Evolutionary conservation across 2,329 filamentous ascomycete species (phyloP).

Genomic region (Calycina herbarum): DNA sequence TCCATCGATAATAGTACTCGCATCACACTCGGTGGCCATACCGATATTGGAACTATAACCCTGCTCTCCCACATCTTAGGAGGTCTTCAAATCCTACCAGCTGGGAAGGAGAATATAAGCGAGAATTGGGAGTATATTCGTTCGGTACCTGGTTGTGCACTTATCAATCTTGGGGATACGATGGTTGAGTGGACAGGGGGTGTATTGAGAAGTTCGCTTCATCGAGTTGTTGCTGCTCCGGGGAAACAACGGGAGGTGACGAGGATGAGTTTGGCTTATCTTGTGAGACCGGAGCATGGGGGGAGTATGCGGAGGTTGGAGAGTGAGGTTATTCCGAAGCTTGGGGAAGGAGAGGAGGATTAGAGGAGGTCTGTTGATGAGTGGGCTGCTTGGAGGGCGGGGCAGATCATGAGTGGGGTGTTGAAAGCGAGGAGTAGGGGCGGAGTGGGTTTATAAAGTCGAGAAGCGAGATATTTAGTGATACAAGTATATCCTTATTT

Average conservation of each 20-base stretch:
- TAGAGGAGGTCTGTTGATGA: conserved; percentile 5
- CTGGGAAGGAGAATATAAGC: background rate
- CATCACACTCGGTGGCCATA: conserved; percentile 6
- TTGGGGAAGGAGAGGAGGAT: background rate
- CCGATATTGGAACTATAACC: conserved; percentile 9
- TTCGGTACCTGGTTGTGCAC: background rate
- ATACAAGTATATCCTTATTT: too few species aligned
- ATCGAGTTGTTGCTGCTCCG: background rate
- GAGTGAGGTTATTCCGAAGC: background rate
- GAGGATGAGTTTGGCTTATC: conserved; percentile 2
- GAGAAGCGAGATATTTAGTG: too few species aligned
- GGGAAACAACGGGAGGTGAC: background rate
- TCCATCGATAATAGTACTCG: background rate
- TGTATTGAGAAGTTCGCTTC: background rate
- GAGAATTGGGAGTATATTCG: conserved; percentile 10
- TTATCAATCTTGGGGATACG: conserved; percentile 10
- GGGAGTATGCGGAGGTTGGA: conserved; percentile 1
- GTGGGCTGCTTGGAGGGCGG: conserved; percentile 6
- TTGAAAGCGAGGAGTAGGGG: background rate
- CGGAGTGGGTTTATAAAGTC: background rate
- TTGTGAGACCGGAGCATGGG: background rate
- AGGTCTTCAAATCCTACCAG: conserved; percentile 7
- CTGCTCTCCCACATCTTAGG: conserved; percentile 2
- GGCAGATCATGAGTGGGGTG: background rate
- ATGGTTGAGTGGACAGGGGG: conserved; percentile 7